phyloP scores from a whole-genome alignment of 495 filamentous ascomycete genomes.

The Hyaloscypha bicolor region DNA sequence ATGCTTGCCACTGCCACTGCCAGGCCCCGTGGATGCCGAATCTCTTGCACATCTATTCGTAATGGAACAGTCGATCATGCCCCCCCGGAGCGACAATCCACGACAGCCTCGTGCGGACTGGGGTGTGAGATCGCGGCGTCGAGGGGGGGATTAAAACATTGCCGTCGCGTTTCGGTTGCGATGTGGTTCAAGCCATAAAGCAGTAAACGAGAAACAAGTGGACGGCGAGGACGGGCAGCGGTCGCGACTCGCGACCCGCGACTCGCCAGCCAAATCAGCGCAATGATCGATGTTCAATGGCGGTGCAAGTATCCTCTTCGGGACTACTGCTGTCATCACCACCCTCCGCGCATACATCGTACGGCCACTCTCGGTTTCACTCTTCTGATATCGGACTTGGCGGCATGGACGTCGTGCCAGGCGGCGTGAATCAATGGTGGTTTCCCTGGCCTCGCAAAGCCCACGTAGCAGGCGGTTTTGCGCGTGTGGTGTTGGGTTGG shows the following conservation, averaged over 20 bases:
- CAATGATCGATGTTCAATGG: background rate
- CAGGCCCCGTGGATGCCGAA: background rate
- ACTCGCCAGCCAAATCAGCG: too few relatives aligned
- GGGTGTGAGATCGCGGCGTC: background rate
- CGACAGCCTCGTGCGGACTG: background rate
- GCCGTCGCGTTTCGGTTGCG: background rate
- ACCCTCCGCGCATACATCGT: background rate
- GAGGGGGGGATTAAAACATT: background rate
- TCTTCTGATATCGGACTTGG: slow-evolving; percentile 20
- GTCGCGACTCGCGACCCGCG: too few relatives aligned
- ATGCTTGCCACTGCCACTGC: background rate
- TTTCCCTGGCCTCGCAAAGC: slow-evolving; percentile 10
- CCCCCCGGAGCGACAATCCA: background rate
- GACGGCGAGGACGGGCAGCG: background rate
- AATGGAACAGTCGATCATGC: background rate
- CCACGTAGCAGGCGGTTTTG: slow-evolving; percentile 25
- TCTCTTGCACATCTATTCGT: background rate
- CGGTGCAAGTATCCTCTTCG: background rate
- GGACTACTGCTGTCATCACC: slow-evolving; percentile 9
- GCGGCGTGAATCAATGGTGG: background rate
- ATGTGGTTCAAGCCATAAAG: background rate
- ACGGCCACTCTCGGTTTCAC: slow-evolving; percentile 21
- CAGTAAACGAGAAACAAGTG: background rate
- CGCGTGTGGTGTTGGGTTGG: slow-evolving; percentile 2
- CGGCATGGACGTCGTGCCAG: slow-evolving; percentile 1